phyloP scores from a whole-genome alignment of 495 filamentous ascomycete species.

The Aspergillus nidulans region DNA sequence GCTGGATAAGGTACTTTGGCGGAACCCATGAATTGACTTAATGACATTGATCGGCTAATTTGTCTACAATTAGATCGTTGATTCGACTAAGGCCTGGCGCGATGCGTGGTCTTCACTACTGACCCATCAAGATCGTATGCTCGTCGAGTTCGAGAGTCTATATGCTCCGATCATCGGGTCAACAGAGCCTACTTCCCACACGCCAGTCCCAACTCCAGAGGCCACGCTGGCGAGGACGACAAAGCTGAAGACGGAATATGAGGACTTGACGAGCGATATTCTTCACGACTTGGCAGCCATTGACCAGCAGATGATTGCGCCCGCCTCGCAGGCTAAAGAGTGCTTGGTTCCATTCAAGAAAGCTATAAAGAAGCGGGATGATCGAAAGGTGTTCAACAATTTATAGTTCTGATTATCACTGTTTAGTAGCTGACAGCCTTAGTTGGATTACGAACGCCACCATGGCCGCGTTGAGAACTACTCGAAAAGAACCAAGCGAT shows the following conservation, averaged over 20 bases:
- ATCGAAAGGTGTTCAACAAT: slow-evolving; percentile 61
- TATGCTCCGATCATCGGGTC: slow-evolving; percentile 78
- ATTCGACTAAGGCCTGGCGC: slow-evolving; percentile 75
- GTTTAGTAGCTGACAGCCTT: background rate
- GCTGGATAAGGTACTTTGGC: slow-evolving; percentile 57
- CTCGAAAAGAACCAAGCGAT: slow-evolving; percentile 65
- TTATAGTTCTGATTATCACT: background rate
- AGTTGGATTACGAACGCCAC: slow-evolving; percentile 79
- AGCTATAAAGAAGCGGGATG: slow-evolving; percentile 86
- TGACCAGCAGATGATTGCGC: slow-evolving; percentile 67
- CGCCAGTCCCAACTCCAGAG: slow-evolving; percentile 58
- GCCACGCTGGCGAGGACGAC: slow-evolving; percentile 61
- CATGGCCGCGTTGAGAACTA: slow-evolving; percentile 68
- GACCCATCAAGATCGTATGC: slow-evolving; percentile 62
- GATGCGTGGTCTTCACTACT: slow-evolving; percentile 80
- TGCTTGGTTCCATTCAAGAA: slow-evolving; percentile 74
- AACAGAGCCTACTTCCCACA: slow-evolving; percentile 48
- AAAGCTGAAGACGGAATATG: slow-evolving; percentile 63
- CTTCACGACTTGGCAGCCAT: slow-evolving; percentile 68
- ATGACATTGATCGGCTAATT: background rate
- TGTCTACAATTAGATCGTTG: slow-evolving; percentile 50
- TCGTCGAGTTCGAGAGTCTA: slow-evolving; percentile 68
- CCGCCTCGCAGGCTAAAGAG: slow-evolving; percentile 68
- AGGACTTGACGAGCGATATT: slow-evolving; percentile 72
- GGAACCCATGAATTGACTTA: background rate